Evolutionary conservation across 306 rosid genomes (phyloP).

Genomic region (Arachis hypogaea): DNA sequence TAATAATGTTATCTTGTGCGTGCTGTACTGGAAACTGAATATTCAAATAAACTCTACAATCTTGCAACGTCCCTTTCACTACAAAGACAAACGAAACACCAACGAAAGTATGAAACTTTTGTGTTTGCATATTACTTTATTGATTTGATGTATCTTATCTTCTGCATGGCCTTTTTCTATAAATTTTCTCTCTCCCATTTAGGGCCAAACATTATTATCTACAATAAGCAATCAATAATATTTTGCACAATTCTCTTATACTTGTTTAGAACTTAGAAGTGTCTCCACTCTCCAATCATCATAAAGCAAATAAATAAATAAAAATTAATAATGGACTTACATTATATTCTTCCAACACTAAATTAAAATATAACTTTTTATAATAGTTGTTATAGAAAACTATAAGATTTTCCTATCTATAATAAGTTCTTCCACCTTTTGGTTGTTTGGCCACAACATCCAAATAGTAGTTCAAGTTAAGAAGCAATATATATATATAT

Average conservation of each 20-base stretch:
- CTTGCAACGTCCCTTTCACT: conserved; percentile 44
- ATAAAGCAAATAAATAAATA: too few species aligned
- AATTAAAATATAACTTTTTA: too few species aligned
- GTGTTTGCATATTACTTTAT: conserved; percentile 26
- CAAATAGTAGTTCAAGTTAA: conserved; percentile 22
- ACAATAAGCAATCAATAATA: too few species aligned
- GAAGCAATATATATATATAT: conserved; percentile 12
- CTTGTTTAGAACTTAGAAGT: too few species aligned
- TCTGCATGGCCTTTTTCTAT: conserved; percentile 11
- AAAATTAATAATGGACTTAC: too few species aligned
- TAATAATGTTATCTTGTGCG: conserved; percentile 24
- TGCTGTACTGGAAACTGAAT: conserved; percentile 40
- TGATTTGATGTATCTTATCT: conserved; percentile 48
- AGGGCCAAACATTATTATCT: conserved; percentile 43
- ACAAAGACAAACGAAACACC: conserved; percentile 45
- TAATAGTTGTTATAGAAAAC: too few species aligned
- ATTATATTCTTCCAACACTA: too few species aligned
- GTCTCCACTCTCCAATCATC: too few species aligned
- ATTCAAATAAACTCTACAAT: conserved; percentile 28
- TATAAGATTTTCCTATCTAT: too few species aligned
- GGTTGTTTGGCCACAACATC: conserved; percentile 13
- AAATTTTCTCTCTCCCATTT: conserved; percentile 20
- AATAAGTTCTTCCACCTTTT: neutral
- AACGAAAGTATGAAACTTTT: conserved; percentile 35
- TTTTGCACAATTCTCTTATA: too few species aligned